Base-by-base conservation (phyloP, 2,329 filamentous ascomycete genomes). In the Fusarium sp. region DNA sequence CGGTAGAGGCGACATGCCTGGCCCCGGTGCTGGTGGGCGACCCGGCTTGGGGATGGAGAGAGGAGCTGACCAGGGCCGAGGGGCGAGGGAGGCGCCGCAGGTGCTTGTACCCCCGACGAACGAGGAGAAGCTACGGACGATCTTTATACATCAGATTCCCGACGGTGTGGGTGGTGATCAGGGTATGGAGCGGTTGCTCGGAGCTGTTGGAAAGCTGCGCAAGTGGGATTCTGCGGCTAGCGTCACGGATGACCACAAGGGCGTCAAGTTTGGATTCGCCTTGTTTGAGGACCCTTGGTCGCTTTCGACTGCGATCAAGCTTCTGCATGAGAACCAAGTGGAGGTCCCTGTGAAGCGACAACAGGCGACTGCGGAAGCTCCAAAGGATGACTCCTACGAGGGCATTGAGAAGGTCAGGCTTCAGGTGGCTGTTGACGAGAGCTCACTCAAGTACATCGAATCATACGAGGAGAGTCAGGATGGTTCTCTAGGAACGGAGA, bases 281-380 rank as follows among this genome's bases (percentile, higher is more conserved):
- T 93, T 98, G 83, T 99, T 93, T 82, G 96, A 98, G 72, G 95
- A 98, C 81, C 91, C 92, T 27, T 94, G 98, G 82, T 96, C 95
- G 74, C 87, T 99, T 75, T 91, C 92, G 81, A 92, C 92, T 51
- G 96, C 96, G 49, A 91, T 95, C 64, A 94, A 97, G 81, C 90
- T 98, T 65, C 89, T 98, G 77, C 91, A 91, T 80, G 92, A 96
- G 77, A 87, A 98, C 72, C 88, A 94, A 79, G 90, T 98, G 57
- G 88, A 96, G 80, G 91, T 98, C 31, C 96, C 96, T 33, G 86
- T 91, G 44, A 94, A 94, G 84, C 93, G 92, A 81, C 93, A 96
- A 82, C 83, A 85, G 20, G 84, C 88, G 27, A 85, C 81, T 33
- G 84, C 85, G 12, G 84, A 85, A 1, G 78, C 81, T 2, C 81